These are phyloP conservation scores for Immersiella caudata DNA, from an alignment of 495 filamentous ascomycete species.

Conservation along the genomic window DNA sequence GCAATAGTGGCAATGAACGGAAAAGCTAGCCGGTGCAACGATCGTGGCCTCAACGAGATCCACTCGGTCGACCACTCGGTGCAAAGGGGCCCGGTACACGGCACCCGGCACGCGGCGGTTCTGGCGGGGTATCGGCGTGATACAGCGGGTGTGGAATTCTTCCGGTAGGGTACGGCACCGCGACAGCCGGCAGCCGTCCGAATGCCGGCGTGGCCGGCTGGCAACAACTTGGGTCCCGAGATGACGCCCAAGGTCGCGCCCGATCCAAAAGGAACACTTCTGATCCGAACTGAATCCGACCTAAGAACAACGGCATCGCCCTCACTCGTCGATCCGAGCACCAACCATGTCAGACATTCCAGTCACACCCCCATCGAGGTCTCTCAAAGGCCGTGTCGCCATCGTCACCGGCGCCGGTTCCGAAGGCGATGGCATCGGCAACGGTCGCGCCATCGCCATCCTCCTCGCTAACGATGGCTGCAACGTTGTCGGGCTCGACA, in stretches of 20 bases:
- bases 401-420: conserved; percentile 64
- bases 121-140: background rate
- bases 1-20: background rate
- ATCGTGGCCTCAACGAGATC: background rate
- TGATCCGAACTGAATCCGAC: background rate
- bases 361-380: conserved; percentile 32
- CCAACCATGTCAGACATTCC: conserved; percentile 16
- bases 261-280: background rate
- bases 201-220: background rate
- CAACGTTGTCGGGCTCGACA: conserved; percentile 58
- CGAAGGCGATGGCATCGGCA: conserved; percentile 57
- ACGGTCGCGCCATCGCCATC: conserved; percentile 61
- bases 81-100: background rate
- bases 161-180: background rate
- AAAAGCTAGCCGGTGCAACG: background rate
- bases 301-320: background rate
- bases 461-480: conserved; percentile 59
- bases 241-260: background rate
- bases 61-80: background rate
- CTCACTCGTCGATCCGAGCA: too few relatives aligned
- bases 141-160: background rate
- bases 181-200: background rate
- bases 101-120: background rate
- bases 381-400: conserved; percentile 52
- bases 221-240: background rate